Base-by-base conservation (phyloP, 1,139 yeast genomes). In the Hanseniaspora sp. region DNA sequence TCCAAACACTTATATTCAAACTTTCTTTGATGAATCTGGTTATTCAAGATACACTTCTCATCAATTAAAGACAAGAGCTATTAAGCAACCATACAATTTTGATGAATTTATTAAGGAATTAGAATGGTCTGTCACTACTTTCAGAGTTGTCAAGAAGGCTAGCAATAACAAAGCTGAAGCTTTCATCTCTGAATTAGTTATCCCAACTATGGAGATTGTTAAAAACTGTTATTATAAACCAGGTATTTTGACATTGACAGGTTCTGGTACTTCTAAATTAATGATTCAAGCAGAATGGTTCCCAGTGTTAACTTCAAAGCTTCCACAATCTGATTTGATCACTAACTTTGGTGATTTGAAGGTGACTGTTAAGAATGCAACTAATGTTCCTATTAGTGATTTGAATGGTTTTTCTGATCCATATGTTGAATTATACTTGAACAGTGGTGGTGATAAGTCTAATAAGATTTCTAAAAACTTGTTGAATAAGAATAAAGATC, bases 351-450 rank as follows among this genome's bases (percentile, higher is more conserved):
- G 99, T 67, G 72, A 72, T 37, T 70, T 90, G 59, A 74, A 75
- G n/a, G 74, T 88, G 37, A 78, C 76, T 40, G 75, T 86, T 13
- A 61, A 81, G 51, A 74, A 74, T 55, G 97, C 94, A 3, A 75
- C 75, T n/a, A 78, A 78, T 53, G 75, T 94, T 58, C 78, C 83
- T 52, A 75, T 95, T 13, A 94, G 92, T 30, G 99, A 92, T 68
- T 74, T 86, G 31, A 83, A 84, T 60, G 97, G 97, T 55, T 84
- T 83, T 66, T 86, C 96, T 8, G 99, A 92, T 69, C 99, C 99
- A 58, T 92, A 81, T 64, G 75, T 82, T 56, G 77, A 81, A 63
- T 75, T 86, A 57, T 78, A 70, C 62, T 69, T 87, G 64, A 79
- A 86, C 65, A 31, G 34, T n/a, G 54, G 54, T 5, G 45, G 48